phyloP scores from a whole-genome alignment of 1,139 yeast species.

The Hansenula sp. region DNA sequence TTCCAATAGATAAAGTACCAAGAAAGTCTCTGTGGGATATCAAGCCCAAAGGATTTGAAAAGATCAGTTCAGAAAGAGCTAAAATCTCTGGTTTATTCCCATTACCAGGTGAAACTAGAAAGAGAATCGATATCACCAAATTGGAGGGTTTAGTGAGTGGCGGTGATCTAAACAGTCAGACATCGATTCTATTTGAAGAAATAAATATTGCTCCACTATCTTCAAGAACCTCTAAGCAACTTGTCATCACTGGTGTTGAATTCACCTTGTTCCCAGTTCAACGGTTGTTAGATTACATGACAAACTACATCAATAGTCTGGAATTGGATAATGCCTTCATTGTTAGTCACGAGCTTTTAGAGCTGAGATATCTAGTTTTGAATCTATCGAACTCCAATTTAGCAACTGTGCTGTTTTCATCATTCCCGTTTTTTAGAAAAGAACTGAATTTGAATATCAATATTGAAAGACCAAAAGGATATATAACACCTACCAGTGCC shows the following conservation, averaged over 20 bases:
- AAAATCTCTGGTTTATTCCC: constrained; percentile 81
- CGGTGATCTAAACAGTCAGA: constrained; percentile 29
- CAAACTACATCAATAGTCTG: constrained; percentile 34
- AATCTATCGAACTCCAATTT: constrained; percentile 51
- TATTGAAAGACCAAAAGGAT: constrained; percentile 59
- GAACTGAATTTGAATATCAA: constrained; percentile 34
- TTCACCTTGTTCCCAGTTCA: constrained; percentile 34
- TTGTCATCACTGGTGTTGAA: constrained; percentile 45
- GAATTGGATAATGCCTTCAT: constrained; percentile 22
- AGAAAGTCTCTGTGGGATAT: constrained; percentile 67
- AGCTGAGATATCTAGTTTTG: constrained; percentile 39
- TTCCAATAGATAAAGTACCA: constrained; percentile 39
- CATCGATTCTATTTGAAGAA: constrained; percentile 30
- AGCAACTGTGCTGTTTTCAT: constrained; percentile 56
- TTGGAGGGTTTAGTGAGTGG: constrained; percentile 45
- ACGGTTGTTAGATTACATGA: constrained; percentile 40
- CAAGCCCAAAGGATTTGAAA: constrained; percentile 72
- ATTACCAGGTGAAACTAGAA: constrained; percentile 60
- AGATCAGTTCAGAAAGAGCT: constrained; percentile 73
- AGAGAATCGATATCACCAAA: constrained; percentile 49
- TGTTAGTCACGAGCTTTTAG: constrained; percentile 20
- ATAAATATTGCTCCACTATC: constrained; percentile 49
- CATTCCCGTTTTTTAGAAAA: constrained; percentile 33
- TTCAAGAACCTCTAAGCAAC: constrained; percentile 46
- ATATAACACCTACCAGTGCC: constrained; percentile 34